These are phyloP conservation scores for Naganishia sp. DNA, from an alignment of 1,284 basidiomycete species.

Conservation along the genomic window DNA sequence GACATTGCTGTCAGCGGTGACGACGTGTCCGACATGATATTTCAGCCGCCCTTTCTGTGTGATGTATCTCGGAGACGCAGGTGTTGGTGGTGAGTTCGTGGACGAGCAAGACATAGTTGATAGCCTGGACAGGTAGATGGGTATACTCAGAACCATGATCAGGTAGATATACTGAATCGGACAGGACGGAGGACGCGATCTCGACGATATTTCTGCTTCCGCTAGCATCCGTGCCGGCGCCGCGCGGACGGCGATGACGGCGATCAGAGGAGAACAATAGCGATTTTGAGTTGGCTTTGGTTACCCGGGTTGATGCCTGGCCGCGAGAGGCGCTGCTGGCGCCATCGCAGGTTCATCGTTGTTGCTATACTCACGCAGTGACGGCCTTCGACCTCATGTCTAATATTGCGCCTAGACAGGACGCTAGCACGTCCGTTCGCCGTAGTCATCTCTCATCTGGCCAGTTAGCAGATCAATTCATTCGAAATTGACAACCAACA, in stretches of 20 bases:
- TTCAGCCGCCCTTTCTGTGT: constrained; percentile 21
- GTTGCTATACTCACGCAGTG: too few species aligned
- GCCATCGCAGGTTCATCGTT: too few species aligned
- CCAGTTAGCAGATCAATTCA: too few species aligned
- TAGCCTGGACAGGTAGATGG: not conserved
- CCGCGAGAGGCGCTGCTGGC: too few species aligned
- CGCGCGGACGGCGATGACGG: not conserved
- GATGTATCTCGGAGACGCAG: not conserved
- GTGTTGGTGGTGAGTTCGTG: not conserved
- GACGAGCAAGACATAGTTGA: constrained; percentile 20
- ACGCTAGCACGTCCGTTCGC: too few species aligned
- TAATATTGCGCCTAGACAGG: too few species aligned
- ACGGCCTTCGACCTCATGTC: too few species aligned
- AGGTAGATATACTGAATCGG: too few species aligned
- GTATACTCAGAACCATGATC: not conserved
- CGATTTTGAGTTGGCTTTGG: not conserved
- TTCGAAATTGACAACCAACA: too few species aligned
- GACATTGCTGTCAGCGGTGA: constrained; percentile 26
- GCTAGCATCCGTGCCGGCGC: constrained; percentile 1
- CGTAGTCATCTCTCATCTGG: too few species aligned
- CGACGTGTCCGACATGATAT: constrained; percentile 24
- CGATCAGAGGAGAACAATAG: constrained; percentile 15
- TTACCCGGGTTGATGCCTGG: not conserved
- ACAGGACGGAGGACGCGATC: constrained; percentile 7
- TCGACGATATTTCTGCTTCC: constrained; percentile 15